Evolutionary conservation across 2,329 filamentous ascomycete species (phyloP), one percentile per base, ranked within the genome.

Genomic region (Pyrenophora graminea): DNA sequence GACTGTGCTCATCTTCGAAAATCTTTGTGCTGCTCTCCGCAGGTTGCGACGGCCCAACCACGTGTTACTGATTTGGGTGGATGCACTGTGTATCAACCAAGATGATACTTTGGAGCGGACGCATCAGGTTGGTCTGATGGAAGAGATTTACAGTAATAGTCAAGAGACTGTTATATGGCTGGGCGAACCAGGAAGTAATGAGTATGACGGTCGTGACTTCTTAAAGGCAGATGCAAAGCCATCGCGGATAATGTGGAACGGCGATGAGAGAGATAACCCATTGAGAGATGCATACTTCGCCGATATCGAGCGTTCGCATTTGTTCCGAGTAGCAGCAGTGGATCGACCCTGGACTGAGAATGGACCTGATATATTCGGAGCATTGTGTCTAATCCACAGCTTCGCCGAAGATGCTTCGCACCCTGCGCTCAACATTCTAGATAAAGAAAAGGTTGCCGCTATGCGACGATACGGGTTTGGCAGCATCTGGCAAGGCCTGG

Each of bases 321-420:
- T 48, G 9, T 17, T n/a, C 6, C 15, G 7, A 19, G 23, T 12
- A 6, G 9, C n/a, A 23, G 31, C 15, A 15, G 19, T 34, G 3
- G 21, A 30, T 13, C 27, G 10, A 13, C 10, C 18, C 18, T 33
- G n/a, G 9, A 34, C 34, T 3, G 38, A 46, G 33, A 39, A 34
- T n/a, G 44, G 39, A 2, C 46, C 58, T 15, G 56, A 61, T 36
- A 45, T 61, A 12, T 59, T 59, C 18, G 60, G 60, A 21, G 60
- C 58, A 9, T 56, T 63, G 18, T 63, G 60, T 34, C 39, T 61
- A 4, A 51, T 63, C 19, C 46, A 55, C n/a, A 55, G 53, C 27
- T 44, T 61, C n/a, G 55, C 58, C 4, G 45, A 55, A 13, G 56
- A 49, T 9, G 44, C 27, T 2, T 48, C 43, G 9, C 37, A 31